Evolutionary conservation across 345 rosid species (phyloP).

Genomic region (Punica granatum): DNA sequence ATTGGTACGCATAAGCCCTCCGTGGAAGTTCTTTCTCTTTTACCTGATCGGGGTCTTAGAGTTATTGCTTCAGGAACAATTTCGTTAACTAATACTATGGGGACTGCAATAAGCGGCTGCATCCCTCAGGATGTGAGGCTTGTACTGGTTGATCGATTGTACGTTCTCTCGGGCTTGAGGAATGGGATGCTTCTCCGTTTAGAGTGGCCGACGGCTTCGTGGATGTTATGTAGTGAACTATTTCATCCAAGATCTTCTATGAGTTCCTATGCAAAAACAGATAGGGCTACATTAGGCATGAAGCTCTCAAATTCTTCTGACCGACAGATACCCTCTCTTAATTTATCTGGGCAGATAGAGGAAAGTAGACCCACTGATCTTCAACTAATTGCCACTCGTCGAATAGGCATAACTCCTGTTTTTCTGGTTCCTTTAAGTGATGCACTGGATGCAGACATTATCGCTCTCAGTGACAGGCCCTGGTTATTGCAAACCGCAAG

Average conservation of each 20-base stretch:
- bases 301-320: conserved; percentile 21
- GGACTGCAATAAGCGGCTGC: conserved; percentile 71
- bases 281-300: conserved; percentile 13
- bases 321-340: conserved; percentile 21
- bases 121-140: conserved; percentile 97
- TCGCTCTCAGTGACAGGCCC: conserved; percentile 92
- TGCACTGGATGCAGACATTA: conserved; percentile 68
- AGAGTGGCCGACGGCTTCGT: conserved; percentile 67
- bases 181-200: conserved; percentile 97
- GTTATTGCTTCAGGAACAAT: conserved; percentile 77
- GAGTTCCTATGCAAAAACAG: conserved; percentile 29
- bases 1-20: conserved; percentile 97
- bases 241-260: conserved; percentile 16
- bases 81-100: conserved; percentile 54
- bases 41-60: conserved; percentile 53
- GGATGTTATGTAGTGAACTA: conserved; percentile 26
- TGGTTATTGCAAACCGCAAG: conserved; percentile 95
- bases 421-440: conserved; percentile 84
- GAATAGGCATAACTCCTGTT: conserved; percentile 94
- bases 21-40: conserved; percentile 73
- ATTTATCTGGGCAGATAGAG: conserved; percentile 15
- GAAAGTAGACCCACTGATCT: conserved; percentile 47
- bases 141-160: conserved; percentile 70
- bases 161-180: conserved; percentile 87
- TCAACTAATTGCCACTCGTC: conserved; percentile 80